Evolutionary conservation across 2,329 filamentous ascomycete genomes (phyloP), one percentile per base, ranked within the genome.

Genomic region (Cadophora malorum): DNA sequence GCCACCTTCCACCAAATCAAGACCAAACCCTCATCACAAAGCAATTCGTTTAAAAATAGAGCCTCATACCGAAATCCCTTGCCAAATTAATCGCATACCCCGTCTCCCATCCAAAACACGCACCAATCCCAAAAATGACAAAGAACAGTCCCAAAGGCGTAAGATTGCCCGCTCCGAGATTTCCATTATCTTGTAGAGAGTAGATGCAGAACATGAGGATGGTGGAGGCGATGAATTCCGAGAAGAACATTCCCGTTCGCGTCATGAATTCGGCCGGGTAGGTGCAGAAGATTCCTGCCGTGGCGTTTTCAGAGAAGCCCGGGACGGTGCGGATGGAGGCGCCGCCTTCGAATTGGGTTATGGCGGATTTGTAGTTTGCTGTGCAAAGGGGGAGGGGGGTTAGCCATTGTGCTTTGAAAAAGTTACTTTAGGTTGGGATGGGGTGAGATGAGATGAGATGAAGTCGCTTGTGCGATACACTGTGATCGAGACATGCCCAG

Each of bases 31-130:
- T n/a, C n/a, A n/a, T n/a, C n/a, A n/a, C n/a, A n/a, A n/a, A n/a
- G n/a, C n/a, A n/a, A n/a, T n/a, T n/a, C n/a, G n/a, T n/a, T n/a
- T n/a, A n/a, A n/a, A n/a, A n/a, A n/a, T n/a, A n/a, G n/a, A n/a
- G n/a, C n/a, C n/a, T n/a, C n/a, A n/a, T n/a, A n/a, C 55, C 89
- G 75, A 93, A 91, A 71, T 93, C 91, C 78, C 91, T 84, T 49
- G 90, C 90, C 53, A 91, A 78, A 74, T 93, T 93, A 72, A 92
- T 91, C 19, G 90, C 90, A 78, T 91, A 93, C 47, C 91, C 90
- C 0, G 90, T 93, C 77, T 93, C 86, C 89, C 89, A 92, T 6
- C 73, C 91, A 74, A 91, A 92, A 75, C 88, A 90, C 35, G 88
- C 88, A 19, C 90, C 90, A 28, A 93, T 88, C 9, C 90, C 90